These are phyloP conservation scores for Annona cherimola DNA, from an alignment of 164 flowering plant genomes.

Conservation along the genomic window DNA sequence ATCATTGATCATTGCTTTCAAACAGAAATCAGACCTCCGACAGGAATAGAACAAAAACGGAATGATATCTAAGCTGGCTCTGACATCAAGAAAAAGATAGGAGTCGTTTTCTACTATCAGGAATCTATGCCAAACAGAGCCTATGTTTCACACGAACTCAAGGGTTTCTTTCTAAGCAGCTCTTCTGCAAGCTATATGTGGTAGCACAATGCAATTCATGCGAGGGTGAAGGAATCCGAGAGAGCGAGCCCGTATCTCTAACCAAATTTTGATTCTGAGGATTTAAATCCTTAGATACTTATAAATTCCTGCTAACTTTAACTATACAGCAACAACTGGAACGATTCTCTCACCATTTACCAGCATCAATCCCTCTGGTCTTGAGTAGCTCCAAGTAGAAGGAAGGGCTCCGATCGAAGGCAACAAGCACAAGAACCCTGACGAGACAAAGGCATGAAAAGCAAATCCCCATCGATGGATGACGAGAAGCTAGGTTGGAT, in stretches of 20 bases:
- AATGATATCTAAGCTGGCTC: not conserved
- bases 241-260: not conserved
- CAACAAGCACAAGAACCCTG: conserved; percentile 77
- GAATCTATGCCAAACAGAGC: not conserved
- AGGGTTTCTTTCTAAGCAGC: too few relatives aligned
- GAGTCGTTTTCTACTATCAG: not conserved
- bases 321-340: not conserved
- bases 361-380: conserved; percentile 37
- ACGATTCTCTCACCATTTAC: conserved; percentile 35
- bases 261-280: not conserved
- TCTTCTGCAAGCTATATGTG: too few relatives aligned
- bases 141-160: too few relatives aligned
- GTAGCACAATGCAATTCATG: not conserved
- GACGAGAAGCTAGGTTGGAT: not conserved
- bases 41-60: not conserved
- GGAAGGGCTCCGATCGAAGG: conserved; percentile 54
- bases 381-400: conserved; percentile 55
- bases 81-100: not conserved
- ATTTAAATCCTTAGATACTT: not conserved
- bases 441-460: not conserved
- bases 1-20: not conserved
- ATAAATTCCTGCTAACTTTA: not conserved
- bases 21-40: not conserved
- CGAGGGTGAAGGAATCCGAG: not conserved
- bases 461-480: not conserved